Evolutionary conservation across 257 asterid species (phyloP).

Genomic region (Agastache rugosa): DNA sequence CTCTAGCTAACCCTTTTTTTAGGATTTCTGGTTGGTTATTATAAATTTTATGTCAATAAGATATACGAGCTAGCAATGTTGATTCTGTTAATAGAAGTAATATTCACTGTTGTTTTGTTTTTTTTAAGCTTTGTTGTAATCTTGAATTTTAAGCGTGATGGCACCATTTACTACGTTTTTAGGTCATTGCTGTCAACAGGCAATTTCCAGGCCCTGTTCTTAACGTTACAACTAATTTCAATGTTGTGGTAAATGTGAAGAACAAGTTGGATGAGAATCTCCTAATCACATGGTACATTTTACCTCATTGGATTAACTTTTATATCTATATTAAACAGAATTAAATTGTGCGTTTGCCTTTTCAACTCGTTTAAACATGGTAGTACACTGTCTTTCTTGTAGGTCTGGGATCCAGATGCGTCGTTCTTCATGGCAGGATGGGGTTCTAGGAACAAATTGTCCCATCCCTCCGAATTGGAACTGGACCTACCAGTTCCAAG

Average conservation of each 20-base stretch:
- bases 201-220: slow-evolving; percentile 84
- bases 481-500: slow-evolving; percentile 98
- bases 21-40: slow-evolving; percentile 2
- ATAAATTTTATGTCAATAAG: background rate
- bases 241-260: slow-evolving; percentile 81
- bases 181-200: slow-evolving; percentile 94
- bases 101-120: no score
- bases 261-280: slow-evolving; percentile 83
- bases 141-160: background rate
- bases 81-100: background rate
- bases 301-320: background rate
- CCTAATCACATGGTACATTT: slow-evolving; percentile 77
- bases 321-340: background rate
- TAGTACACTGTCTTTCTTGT: slow-evolving; percentile 19
- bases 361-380: background rate
- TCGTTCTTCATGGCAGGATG: slow-evolving; percentile 92
- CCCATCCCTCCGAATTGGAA: slow-evolving; percentile 83
- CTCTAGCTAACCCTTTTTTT: slow-evolving; percentile 7
- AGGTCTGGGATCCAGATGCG: slow-evolving; percentile 99
- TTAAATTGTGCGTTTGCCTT: background rate
- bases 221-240: slow-evolving; percentile 88
- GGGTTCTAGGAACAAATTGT: slow-evolving; percentile 93
- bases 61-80: background rate
- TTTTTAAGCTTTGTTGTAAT: background rate
- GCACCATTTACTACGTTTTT: slow-evolving; percentile 39